These are phyloP conservation scores for Cyclanthera cordifolia DNA, from an alignment of 306 rosid species.

Conservation along the genomic window DNA sequence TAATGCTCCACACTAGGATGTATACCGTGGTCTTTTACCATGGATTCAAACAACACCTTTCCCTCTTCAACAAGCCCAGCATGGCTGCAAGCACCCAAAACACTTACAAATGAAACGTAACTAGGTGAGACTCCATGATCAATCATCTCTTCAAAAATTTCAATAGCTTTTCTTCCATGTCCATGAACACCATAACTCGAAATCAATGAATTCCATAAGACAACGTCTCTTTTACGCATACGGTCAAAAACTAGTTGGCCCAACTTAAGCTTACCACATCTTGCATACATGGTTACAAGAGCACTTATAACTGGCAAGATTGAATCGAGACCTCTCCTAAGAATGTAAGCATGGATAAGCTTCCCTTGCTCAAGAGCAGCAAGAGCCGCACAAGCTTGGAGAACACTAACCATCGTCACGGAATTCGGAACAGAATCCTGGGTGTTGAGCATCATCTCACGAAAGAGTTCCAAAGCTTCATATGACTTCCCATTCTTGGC, in stretches of 20 bases:
- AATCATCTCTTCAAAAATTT: slow-evolving; percentile 57
- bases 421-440: slow-evolving; percentile 60
- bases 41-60: slow-evolving; percentile 46
- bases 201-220: slow-evolving; percentile 77
- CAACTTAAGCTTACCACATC: slow-evolving; percentile 58
- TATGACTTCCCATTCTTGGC: slow-evolving; percentile 62
- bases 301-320: slow-evolving; percentile 63
- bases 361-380: slow-evolving; percentile 73
- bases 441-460: slow-evolving; percentile 50
- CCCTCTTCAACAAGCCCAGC: slow-evolving; percentile 77
- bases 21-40: slow-evolving; percentile 41
- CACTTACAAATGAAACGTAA: slow-evolving; percentile 53
- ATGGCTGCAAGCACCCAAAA: slow-evolving; percentile 88
- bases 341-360: slow-evolving; percentile 70
- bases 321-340: slow-evolving; percentile 83
- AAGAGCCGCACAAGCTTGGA: slow-evolving; percentile 80
- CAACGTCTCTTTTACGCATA: slow-evolving; percentile 51
- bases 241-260: slow-evolving; percentile 51
- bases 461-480: slow-evolving; percentile 72
- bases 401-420: slow-evolving; percentile 88
- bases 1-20: slow-evolving; percentile 72
- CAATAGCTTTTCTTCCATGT: slow-evolving; percentile 57
- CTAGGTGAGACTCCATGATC: slow-evolving; percentile 52
- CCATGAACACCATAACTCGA: slow-evolving; percentile 82
- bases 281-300: slow-evolving; percentile 76